Evolutionary conservation across 2,329 filamentous ascomycete species (phyloP).

Genomic region (Didymella segeticola): DNA sequence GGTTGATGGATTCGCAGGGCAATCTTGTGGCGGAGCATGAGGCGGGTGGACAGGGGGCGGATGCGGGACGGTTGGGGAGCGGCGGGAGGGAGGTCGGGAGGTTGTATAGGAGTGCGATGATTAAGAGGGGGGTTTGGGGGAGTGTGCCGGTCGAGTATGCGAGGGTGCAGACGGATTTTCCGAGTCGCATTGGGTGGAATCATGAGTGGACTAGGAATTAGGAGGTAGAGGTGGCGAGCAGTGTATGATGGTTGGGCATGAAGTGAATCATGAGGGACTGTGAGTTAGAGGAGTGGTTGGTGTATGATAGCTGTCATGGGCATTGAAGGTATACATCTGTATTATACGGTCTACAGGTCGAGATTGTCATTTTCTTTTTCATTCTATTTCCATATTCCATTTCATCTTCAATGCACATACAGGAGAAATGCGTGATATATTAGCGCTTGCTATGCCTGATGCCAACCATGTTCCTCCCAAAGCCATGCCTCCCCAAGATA

Average conservation of each 20-base stretch:
- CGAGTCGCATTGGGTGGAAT: slow-evolving; percentile 83
- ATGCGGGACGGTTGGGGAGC: slow-evolving; percentile 33
- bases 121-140: slow-evolving; percentile 87
- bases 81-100: slow-evolving; percentile 66
- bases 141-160: slow-evolving; percentile 93
- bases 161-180: slow-evolving; percentile 82
- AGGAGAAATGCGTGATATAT: slow-evolving; percentile 18
- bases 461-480: not conserved
- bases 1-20: slow-evolving; percentile 57
- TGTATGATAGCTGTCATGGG: slow-evolving; percentile 17
- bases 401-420: not conserved
- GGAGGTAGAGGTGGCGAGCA: not conserved
- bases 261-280: too few species aligned
- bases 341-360: not conserved
- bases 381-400: too few species aligned
- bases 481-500: too few species aligned
- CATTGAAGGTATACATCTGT: slow-evolving; percentile 4
- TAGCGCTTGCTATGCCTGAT: slow-evolving; percentile 21
- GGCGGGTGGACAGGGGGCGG: slow-evolving; percentile 62
- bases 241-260: too few species aligned
- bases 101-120: slow-evolving; percentile 86
- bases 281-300: not conserved
- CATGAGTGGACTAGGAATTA: slow-evolving; percentile 79
- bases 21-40: slow-evolving; percentile 52
- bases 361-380: too few species aligned